These are phyloP conservation scores for Craterostigma plantagineum DNA, from an alignment of 257 asterid genomes.

Conservation along the genomic window DNA sequence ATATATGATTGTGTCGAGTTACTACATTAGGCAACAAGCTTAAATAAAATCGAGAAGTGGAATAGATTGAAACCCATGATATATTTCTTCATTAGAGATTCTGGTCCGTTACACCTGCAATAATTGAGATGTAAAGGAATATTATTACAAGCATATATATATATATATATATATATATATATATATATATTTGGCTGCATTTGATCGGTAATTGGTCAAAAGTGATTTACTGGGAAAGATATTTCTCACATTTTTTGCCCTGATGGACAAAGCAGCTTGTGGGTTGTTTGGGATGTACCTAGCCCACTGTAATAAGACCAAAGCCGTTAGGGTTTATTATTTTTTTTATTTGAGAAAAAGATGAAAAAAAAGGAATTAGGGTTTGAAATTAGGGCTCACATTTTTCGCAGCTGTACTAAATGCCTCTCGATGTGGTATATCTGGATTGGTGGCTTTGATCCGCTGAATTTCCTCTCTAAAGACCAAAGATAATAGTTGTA, in stretches of 20 bases:
- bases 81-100: too few species aligned
- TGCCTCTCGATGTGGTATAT: slow-evolving; percentile 96
- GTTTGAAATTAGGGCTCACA: slow-evolving; percentile 15
- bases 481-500: neutral
- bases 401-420: slow-evolving; percentile 96
- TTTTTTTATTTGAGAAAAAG: neutral
- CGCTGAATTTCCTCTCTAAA: slow-evolving; percentile 89
- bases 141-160: too few species aligned
- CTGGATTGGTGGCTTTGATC: slow-evolving; percentile 80
- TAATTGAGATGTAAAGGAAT: too few species aligned
- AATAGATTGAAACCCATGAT: too few species aligned
- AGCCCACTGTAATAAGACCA: slow-evolving; percentile 51
- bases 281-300: slow-evolving; percentile 57
- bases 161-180: too few species aligned
- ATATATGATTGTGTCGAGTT: too few species aligned
- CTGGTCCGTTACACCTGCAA: too few species aligned
- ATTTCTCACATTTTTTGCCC: slow-evolving; percentile 33
- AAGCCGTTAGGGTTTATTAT: neutral
- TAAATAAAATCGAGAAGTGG: too few species aligned
- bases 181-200: too few species aligned
- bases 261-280: slow-evolving; percentile 21
- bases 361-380: neutral
- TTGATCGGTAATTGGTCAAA: too few species aligned
- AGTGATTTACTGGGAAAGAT: too few species aligned
- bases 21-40: too few species aligned